Evolutionary conservation across 2,329 filamentous ascomycete genomes (phyloP).

Genomic region (Calonectria honghensis): DNA sequence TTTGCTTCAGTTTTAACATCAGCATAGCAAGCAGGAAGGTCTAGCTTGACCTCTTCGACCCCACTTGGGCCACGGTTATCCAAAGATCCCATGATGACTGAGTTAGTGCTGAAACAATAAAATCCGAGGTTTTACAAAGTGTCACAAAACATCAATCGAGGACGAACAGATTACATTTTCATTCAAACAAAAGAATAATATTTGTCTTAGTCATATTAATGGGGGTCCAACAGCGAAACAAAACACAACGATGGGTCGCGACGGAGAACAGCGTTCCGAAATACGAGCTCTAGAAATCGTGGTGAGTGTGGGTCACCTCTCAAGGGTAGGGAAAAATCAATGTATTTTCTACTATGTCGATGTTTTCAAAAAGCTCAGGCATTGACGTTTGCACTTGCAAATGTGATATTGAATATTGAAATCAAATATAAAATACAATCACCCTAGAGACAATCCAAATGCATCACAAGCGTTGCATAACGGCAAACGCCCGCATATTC

Average conservation of each 20-base stretch:
- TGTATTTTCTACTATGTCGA: background rate
- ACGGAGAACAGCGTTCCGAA: background rate
- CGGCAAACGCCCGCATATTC: background rate
- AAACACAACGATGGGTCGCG: background rate
- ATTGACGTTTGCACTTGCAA: background rate
- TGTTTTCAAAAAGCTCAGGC: too few relatives aligned
- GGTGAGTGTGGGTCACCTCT: too few relatives aligned
- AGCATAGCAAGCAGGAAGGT: background rate
- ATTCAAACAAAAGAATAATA: background rate
- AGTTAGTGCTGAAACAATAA: background rate
- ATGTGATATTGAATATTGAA: background rate
- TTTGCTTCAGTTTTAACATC: background rate
- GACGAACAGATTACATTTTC: background rate
- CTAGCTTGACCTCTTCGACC: background rate
- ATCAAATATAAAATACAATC: background rate
- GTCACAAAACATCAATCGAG: background rate
- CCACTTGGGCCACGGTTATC: background rate
- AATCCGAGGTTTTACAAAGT: background rate
- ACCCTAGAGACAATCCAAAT: background rate
- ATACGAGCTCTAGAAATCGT: too few relatives aligned
- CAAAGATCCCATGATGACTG: background rate
- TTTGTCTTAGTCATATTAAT: background rate
- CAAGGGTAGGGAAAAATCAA: background rate
- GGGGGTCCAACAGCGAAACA: background rate
- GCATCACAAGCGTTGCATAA: background rate